These are phyloP conservation scores for Cyclanthera cordifolia DNA, from an alignment of 306 rosid species.

Conservation along the genomic window DNA sequence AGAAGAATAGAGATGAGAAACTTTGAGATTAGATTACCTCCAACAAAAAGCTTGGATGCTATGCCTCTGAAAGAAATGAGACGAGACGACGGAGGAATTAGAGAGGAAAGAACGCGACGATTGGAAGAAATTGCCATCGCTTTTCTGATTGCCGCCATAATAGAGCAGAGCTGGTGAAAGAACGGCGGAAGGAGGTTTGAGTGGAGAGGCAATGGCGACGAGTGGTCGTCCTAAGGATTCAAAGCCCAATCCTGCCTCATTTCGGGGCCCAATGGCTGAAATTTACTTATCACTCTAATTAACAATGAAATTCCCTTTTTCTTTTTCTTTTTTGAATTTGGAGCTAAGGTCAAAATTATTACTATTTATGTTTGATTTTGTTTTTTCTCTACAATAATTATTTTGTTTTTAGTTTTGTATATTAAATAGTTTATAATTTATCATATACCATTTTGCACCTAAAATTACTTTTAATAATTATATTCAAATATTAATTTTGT, in stretches of 20 bases:
- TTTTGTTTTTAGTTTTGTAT: too few species aligned
- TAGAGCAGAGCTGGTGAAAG: background rate
- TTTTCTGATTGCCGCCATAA: conserved; percentile 10
- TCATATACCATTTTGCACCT: too few species aligned
- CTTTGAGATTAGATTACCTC: conserved; percentile 20
- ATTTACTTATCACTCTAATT: background rate
- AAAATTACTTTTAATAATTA: too few species aligned
- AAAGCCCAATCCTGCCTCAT: background rate
- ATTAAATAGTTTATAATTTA: too few species aligned
- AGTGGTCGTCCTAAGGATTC: background rate
- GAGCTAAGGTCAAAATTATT: too few species aligned
- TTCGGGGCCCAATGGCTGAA: background rate
- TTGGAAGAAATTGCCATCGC: background rate
- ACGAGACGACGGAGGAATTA: conserved; percentile 31
- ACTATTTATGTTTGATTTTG: too few species aligned
- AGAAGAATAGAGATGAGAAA: conserved; percentile 5
- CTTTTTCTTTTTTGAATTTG: too few species aligned
- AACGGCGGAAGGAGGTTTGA: background rate
- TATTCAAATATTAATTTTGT: too few species aligned
- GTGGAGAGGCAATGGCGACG: background rate
- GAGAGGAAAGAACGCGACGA: conserved; percentile 8
- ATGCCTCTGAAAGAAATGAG: conserved; percentile 29
- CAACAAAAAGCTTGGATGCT: conserved; percentile 39
- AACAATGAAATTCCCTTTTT: too few species aligned
- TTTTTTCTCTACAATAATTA: too few species aligned